Conservation (phyloP, 225 moss, liverwort and hornwort species). For the Marchantia polymorpha region DNA sequence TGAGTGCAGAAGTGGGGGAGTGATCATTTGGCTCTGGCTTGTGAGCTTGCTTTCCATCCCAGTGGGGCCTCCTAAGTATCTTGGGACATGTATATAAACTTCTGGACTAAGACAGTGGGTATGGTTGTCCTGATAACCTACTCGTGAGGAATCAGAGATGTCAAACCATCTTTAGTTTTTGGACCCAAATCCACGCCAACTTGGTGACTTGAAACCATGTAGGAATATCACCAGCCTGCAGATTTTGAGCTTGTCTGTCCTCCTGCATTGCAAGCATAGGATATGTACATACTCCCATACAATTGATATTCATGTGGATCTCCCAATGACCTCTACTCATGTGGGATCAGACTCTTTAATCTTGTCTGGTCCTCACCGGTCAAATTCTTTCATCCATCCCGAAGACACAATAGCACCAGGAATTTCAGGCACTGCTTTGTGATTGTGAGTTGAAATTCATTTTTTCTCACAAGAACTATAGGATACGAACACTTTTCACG, state of each 20-base stretch:
- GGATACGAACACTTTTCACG: background rate
- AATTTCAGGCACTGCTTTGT: background rate
- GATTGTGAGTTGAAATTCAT: background rate
- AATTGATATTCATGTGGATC: background rate
- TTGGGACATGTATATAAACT: slow-evolving; percentile 7
- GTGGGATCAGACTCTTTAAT: background rate
- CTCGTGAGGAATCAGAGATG: background rate
- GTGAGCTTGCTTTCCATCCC: slow-evolving; percentile 67
- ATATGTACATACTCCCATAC: background rate
- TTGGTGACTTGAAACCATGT: background rate
- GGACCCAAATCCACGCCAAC: background rate
- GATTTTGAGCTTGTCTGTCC: background rate
- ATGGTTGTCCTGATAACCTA: background rate
- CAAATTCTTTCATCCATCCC: background rate
- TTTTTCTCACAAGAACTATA: background rate
- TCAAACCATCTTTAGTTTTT: background rate
- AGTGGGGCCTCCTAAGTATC: background rate
- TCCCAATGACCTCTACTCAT: background rate
- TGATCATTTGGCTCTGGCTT: slow-evolving; percentile 91
- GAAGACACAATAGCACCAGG: background rate
- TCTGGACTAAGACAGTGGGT: background rate
- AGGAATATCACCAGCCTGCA: background rate
- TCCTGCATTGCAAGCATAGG: background rate
- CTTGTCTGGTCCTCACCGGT: background rate
- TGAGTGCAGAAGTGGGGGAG: slow-evolving; percentile 88